phyloP scores from a whole-genome alignment of 163 green algal species.

The Trebouxiophyceae sp. region DNA sequence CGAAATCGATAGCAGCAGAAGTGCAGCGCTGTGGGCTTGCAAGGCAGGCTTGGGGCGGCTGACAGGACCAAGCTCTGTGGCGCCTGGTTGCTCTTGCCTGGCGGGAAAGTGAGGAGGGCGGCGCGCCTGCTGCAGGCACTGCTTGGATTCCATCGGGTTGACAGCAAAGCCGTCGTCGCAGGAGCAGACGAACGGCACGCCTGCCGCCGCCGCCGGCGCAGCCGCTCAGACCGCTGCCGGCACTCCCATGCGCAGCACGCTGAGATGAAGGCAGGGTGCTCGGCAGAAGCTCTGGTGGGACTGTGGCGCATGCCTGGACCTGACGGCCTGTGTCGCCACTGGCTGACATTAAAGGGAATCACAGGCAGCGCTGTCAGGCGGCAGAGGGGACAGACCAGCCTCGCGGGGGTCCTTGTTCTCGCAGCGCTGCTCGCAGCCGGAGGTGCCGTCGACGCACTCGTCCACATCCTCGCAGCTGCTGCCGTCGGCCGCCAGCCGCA shows the following conservation, averaged over 20 bases:
- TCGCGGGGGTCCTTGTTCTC: slow-evolving; percentile 30
- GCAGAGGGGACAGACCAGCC: slow-evolving; percentile 2
- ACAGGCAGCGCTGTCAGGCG: no score
- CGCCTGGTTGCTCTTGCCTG: neutral
- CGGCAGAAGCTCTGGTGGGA: no score
- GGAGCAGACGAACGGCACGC: slow-evolving; percentile 11
- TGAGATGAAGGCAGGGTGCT: no score
- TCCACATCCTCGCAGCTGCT: slow-evolving; percentile 34
- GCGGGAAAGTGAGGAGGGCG: no score
- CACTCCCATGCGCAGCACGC: no score
- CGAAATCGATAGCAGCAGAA: no score
- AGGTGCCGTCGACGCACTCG: slow-evolving; percentile 32
- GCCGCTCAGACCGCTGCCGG: neutral
- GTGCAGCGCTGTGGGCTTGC: no score
- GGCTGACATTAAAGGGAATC: neutral
- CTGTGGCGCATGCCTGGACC: no score
- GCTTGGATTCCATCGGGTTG: slow-evolving; percentile 5
- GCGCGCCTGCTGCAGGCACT: slow-evolving; percentile 16
- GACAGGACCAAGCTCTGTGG: no score
- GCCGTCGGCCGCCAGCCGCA: slow-evolving; percentile 24
- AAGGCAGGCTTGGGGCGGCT: no score
- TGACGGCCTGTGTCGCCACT: no score
- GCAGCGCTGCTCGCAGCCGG: slow-evolving; percentile 42
- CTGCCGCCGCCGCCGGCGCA: neutral
- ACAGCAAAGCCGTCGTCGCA: slow-evolving; percentile 12